These are phyloP conservation scores for Asterionellopsis glacialis DNA, from an alignment of 108 stramenopile species.

Conservation along the genomic window DNA sequence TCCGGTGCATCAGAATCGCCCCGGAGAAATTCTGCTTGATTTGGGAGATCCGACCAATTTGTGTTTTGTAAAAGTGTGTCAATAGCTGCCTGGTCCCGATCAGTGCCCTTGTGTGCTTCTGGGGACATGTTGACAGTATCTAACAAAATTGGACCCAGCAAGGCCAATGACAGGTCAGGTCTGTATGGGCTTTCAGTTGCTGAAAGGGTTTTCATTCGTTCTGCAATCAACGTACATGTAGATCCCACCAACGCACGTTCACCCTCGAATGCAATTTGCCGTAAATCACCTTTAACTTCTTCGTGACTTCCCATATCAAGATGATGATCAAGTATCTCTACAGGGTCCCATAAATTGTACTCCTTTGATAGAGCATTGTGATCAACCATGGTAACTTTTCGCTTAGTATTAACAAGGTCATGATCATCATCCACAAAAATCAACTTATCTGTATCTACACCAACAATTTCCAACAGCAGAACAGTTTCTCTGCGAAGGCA, in stretches of 20 bases:
- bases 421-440: slow-evolving; percentile 34
- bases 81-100: slow-evolving; percentile 57
- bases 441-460: slow-evolving; percentile 27
- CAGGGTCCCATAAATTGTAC: slow-evolving; percentile 28
- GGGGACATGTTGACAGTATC: slow-evolving; percentile 77
- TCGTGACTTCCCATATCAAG: slow-evolving; percentile 47
- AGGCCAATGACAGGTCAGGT: background rate
- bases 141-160: slow-evolving; percentile 74
- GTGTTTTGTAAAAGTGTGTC: slow-evolving; percentile 34
- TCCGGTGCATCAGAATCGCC: slow-evolving; percentile 17
- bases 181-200: background rate
- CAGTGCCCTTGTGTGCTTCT: slow-evolving; percentile 63
- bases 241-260: slow-evolving; percentile 45
- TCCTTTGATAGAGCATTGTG: slow-evolving; percentile 43
- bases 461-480: slow-evolving; percentile 49
- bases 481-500: slow-evolving; percentile 58
- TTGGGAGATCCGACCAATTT: slow-evolving; percentile 30
- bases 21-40: background rate
- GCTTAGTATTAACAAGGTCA: background rate
- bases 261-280: slow-evolving; percentile 62
- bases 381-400: slow-evolving; percentile 59
- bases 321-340: slow-evolving; percentile 82
- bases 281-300: slow-evolving; percentile 25
- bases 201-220: slow-evolving; percentile 20
- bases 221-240: slow-evolving; percentile 59